Evolutionary conservation across 345 rosid genomes (phyloP), one percentile per base, ranked within the genome.

Genomic region (Pugionium dolabratum): DNA sequence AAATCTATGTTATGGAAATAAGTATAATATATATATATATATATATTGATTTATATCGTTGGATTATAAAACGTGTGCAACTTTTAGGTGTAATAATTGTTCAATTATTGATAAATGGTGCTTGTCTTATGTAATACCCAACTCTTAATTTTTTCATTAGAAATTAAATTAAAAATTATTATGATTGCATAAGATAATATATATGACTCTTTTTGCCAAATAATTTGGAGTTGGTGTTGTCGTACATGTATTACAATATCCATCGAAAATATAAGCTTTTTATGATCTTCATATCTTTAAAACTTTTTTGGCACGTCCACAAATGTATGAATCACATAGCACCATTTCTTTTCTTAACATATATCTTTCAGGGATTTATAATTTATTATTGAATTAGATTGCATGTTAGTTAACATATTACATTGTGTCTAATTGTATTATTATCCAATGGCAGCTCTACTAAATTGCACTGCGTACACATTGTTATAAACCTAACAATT

Each of bases 11-110:
- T 18, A 0, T 18, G 18, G 18, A 18, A 18, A 18, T 18, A n/a
- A n/a, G n/a, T n/a, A n/a, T n/a, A n/a, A 18, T 18, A 18, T 18
- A 18, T 18, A 18, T 18, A 18, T 26, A 43, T 45, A 18, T 18
- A 18, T 18, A 31, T 31, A 10, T 5, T 0, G 18, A 40, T 7
- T 36, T 40, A 51, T 45, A 18, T 18, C 18, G 7, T 27, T 54
- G 44, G 52, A 64, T 66, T 67, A 74, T 31, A 48, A 57, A 63
- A 64, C 36, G 34, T 47, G 36, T 29, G 36, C 26, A 75, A 56
- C 78, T 75, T 75, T 75, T 69, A 69, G 67, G 75, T 63, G 66
- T 69, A 68, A 75, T 75, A 75, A 75, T 75, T 63, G 78, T 41
- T 63, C 75, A 69, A 75, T 75, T 68, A 75, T 75, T 75, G 67